These are phyloP conservation scores for Fraxinus pennsylvanica DNA, from an alignment of 257 asterid genomes.

Conservation along the genomic window DNA sequence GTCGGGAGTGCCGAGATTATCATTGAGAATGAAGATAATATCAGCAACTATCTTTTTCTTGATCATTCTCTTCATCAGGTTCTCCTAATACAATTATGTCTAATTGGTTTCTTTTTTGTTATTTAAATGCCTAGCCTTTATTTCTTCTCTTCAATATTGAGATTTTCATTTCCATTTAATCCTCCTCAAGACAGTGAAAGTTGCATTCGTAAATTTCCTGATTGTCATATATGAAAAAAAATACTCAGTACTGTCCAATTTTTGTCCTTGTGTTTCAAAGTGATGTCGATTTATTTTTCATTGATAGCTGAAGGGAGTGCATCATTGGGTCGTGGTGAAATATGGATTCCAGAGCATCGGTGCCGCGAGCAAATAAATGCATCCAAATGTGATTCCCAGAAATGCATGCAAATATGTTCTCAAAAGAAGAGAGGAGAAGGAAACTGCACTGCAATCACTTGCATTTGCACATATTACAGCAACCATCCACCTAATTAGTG, in stretches of 20 bases:
- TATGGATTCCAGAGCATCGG: slow-evolving; percentile 48
- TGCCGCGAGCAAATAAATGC: slow-evolving; percentile 20
- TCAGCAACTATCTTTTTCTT: slow-evolving; percentile 28
- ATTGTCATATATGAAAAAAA: no score
- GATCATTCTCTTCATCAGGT: slow-evolving; percentile 25
- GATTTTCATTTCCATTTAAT: no score
- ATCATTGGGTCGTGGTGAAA: slow-evolving; percentile 4
- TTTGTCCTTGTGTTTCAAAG: no score
- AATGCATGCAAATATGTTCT: slow-evolving; percentile 19
- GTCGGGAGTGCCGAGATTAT: background rate
- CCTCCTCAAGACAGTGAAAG: no score
- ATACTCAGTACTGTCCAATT: no score
- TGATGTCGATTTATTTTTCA: no score
- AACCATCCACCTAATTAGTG: slow-evolving; percentile 37
- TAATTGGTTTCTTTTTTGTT: no score
- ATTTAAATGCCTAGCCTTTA: no score
- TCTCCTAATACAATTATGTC: slow-evolving; percentile 14
- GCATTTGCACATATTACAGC: slow-evolving; percentile 42
- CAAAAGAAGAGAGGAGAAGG: slow-evolving; percentile 36
- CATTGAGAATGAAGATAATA: slow-evolving; percentile 29
- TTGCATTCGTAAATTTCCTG: no score
- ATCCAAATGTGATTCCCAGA: slow-evolving; percentile 24
- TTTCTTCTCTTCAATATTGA: background rate
- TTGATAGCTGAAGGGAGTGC: background rate
- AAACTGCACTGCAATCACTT: slow-evolving; percentile 30